Base-by-base conservation (phyloP, 805 yeast species). In the Ogataea minuta region DNA sequence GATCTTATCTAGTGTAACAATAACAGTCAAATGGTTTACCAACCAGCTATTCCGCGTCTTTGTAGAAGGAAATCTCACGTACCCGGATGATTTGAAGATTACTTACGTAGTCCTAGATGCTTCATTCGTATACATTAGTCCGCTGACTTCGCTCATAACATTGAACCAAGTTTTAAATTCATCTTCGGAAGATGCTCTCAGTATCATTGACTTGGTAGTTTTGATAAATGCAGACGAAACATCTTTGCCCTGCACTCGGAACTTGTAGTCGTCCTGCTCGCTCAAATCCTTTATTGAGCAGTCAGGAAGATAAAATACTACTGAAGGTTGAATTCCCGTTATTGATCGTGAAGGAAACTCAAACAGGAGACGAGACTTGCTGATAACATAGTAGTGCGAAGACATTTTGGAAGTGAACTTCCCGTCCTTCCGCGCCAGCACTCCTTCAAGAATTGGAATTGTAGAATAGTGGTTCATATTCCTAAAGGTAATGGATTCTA, bases 161-260 rank as follows among this genome's bases (percentile, higher is more conserved):
- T 59, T 63, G 53, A 67, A 68, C 81, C 81, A 75, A 6, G 62
- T 60, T 29, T 52, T 50, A 49, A 70, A 57, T 44, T 76, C 81
- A 32, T 64, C 71, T 25, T 63, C 59, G 7, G 74, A 64, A 23
- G 63, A 49, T 6, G 79, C 67, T 52, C 68, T 67, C 51, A 75
- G 71, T 8, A 57, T 48, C 45, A 56, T 63, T 6, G 36, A 54
- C 28, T 56, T 62, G 42, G 59, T 59, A 4, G 59, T 52, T 29
- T 55, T 49, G 26, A 52, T 34, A 13, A 60, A 38, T 10, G 45
- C 9, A 12, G 53, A 50, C 26, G 64, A 62, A 31, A 54, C 56
- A 41, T 68, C 76, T 49, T 72, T 73, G 16, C 77, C 78, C 27
- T 61, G 61, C 14, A 75, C 37, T 32, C 54, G 52, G 48, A 75